phyloP scores from a whole-genome alignment of 2,329 filamentous ascomycete species.

The Fusarium paranaense region DNA sequence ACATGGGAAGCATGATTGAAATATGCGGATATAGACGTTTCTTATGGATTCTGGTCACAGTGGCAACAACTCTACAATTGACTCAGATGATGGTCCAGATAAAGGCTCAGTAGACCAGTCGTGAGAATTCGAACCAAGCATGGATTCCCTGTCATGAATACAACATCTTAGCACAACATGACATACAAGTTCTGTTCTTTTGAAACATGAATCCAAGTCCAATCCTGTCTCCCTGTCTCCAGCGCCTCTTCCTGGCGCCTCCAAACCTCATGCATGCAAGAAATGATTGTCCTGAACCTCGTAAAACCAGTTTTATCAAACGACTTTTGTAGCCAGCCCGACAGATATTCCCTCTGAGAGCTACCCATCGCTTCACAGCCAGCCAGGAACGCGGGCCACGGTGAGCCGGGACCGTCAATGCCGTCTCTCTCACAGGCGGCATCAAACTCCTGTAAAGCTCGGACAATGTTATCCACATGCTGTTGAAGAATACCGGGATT shows the following conservation, averaged over 20 bases:
- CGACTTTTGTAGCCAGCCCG: not conserved
- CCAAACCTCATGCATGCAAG: not conserved
- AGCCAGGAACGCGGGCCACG: not conserved
- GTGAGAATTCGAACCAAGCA: not conserved
- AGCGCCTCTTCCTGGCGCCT: not conserved
- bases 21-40: not conserved
- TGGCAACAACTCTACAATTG: not conserved
- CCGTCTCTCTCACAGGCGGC: not conserved
- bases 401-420: not conserved
- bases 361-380: not conserved
- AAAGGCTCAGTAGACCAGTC: not conserved
- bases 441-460: not conserved
- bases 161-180: not conserved
- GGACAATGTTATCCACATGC: not conserved
- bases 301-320: not conserved
- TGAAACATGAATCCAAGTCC: not conserved
- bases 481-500: conserved; percentile 15
- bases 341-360: not conserved
- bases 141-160: not conserved
- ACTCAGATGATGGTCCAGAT: not conserved
- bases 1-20: not conserved
- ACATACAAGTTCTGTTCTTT: not conserved
- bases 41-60: not conserved
- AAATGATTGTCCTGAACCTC: not conserved
- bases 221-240: not conserved